These are phyloP conservation scores for Ascoidea rubescens DNA, from an alignment of 805 yeast species.

Conservation along the genomic window DNA sequence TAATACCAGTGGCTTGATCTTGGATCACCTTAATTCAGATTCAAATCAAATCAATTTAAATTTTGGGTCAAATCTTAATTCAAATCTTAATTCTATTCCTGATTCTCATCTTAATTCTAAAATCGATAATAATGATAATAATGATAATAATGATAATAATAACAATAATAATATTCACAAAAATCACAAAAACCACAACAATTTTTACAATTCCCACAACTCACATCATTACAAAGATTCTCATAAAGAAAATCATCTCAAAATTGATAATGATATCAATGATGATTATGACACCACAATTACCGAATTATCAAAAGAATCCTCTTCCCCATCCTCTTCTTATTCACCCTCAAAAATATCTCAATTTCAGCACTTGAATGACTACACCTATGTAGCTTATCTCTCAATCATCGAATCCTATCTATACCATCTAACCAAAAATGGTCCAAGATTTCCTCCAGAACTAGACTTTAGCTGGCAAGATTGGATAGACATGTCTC, in stretches of 20 bases:
- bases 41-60: background rate
- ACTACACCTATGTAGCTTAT: background rate
- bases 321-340: background rate
- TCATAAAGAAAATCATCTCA: too few relatives aligned
- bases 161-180: too few relatives aligned
- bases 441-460: conserved; percentile 19
- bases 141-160: background rate
- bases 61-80: too few relatives aligned
- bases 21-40: background rate
- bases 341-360: too few relatives aligned
- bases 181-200: too few relatives aligned
- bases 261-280: background rate
- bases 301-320: background rate
- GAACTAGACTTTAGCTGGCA: conserved; percentile 36
- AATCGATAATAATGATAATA: background rate
- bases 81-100: too few relatives aligned
- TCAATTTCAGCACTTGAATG: background rate
- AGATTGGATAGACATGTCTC: conserved; percentile 38
- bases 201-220: too few relatives aligned
- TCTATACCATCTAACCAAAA: conserved; percentile 11
- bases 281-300: background rate
- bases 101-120: too few relatives aligned
- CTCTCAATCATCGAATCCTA: background rate
- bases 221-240: too few relatives aligned
- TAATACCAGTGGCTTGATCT: too few relatives aligned